A percentile compares a stretch with the other conserved stretches of the same genome.
These are phyloP conservation scores for Wickerhamomyces bisporus DNA, from an alignment of 805 yeast genomes.

Conservation along the genomic window DNA sequence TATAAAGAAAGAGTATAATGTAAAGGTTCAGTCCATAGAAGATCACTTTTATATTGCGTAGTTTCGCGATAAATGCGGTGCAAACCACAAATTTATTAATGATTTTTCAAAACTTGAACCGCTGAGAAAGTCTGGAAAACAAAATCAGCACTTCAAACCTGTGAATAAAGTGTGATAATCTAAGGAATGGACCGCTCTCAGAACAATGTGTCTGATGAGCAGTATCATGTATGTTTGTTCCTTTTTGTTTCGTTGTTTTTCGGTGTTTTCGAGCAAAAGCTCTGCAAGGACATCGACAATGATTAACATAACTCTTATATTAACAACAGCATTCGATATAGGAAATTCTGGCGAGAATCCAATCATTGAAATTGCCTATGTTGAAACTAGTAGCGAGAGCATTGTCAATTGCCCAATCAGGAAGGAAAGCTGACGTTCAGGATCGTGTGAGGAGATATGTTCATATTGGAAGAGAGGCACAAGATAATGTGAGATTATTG, in stretches of 20 bases:
- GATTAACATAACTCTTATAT: no score
- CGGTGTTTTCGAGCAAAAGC: no score
- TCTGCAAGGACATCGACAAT: neutral
- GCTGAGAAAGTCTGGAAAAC: no score
- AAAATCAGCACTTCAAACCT: no score
- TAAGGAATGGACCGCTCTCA: neutral
- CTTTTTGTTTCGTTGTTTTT: neutral
- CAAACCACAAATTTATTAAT: no score
- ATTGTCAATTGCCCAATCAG: constrained; percentile 44
- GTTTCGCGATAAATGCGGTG: no score
- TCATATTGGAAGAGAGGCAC: constrained; percentile 34
- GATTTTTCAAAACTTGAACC: no score
- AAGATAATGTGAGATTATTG: constrained; percentile 38
- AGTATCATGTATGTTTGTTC: neutral
- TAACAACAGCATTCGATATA: no score
- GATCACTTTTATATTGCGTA: no score
- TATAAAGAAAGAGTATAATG: no score
- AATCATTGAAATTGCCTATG: constrained; percentile 37
- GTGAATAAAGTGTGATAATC: no score
- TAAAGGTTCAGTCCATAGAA: no score
- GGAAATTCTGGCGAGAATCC: neutral
- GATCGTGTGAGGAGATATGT: constrained; percentile 47
- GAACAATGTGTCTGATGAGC: neutral
- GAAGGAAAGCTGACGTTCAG: constrained; percentile 57
- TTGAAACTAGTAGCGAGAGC: constrained; percentile 49